phyloP scores from a whole-genome alignment of 768 basidiomycete genomes.

The Tricholoma flavovirens region DNA sequence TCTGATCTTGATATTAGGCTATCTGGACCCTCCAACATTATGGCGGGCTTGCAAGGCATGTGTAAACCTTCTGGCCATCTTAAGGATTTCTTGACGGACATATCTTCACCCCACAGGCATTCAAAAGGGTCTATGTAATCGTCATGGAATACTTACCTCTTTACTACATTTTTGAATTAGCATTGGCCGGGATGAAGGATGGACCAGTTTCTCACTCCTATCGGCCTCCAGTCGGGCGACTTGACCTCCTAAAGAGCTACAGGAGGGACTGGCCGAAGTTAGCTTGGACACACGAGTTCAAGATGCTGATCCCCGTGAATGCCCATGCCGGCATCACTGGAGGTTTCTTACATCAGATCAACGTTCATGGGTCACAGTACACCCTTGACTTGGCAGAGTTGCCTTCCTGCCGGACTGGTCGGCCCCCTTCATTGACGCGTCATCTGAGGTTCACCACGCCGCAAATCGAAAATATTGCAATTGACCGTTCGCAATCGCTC shows the following conservation, averaged over 20 bases:
- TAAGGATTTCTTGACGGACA: not conserved
- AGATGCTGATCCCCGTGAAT: slow-evolving; percentile 32
- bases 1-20: slow-evolving; percentile 42
- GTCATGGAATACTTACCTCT: slow-evolving; percentile 44
- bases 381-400: slow-evolving; percentile 42
- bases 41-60: slow-evolving; percentile 43
- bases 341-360: slow-evolving; percentile 41
- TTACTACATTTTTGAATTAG: slow-evolving; percentile 46
- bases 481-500: slow-evolving; percentile 41
- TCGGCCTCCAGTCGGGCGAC: slow-evolving; percentile 34
- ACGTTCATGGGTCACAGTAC: slow-evolving; percentile 32
- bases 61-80: not conserved
- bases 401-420: slow-evolving; percentile 41
- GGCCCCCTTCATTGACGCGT: slow-evolving; percentile 37
- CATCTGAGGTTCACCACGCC: slow-evolving; percentile 40
- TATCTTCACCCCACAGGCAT: slow-evolving; percentile 30
- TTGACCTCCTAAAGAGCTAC: slow-evolving; percentile 40
- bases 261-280: slow-evolving; percentile 45
- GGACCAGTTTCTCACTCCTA: slow-evolving; percentile 36
- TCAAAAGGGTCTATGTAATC: slow-evolving; percentile 37
- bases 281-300: slow-evolving; percentile 43
- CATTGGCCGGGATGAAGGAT: slow-evolving; percentile 45
- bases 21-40: slow-evolving; percentile 43
- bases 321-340: slow-evolving; percentile 37
- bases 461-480: slow-evolving; percentile 36